Conservation (phyloP, 306 rosid species). For the Geum urbanum region DNA sequence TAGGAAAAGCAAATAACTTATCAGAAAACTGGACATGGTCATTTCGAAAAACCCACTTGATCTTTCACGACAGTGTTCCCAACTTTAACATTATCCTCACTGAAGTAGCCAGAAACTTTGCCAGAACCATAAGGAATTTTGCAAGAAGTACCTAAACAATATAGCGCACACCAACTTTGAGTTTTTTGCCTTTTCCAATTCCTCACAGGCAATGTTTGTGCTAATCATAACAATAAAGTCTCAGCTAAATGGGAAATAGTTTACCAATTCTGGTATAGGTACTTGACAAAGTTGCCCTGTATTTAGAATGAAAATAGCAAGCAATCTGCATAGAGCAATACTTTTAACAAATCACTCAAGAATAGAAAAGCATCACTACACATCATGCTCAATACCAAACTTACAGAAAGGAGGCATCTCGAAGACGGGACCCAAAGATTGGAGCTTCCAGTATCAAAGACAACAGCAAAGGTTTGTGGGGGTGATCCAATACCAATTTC, state of each 20-base stretch:
- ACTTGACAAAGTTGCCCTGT: slow-evolving; percentile 46
- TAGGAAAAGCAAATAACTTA: background rate
- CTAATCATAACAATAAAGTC: background rate
- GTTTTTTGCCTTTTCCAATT: background rate
- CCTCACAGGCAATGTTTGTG: background rate
- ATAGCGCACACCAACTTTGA: slow-evolving; percentile 10
- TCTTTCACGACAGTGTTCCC: slow-evolving; percentile 36
- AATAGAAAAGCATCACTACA: slow-evolving; percentile 9
- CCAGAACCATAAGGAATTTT: slow-evolving; percentile 47
- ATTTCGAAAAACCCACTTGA: slow-evolving; percentile 30
- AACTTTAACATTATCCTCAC: slow-evolving; percentile 36
- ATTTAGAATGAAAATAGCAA: slow-evolving; percentile 65
- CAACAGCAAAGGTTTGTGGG: slow-evolving; percentile 54
- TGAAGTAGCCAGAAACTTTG: slow-evolving; percentile 46
- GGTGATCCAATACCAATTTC: slow-evolving; percentile 77
- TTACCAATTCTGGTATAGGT: slow-evolving; percentile 46
- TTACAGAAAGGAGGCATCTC: slow-evolving; percentile 64
- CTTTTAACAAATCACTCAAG: slow-evolving; percentile 16
- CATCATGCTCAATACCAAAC: slow-evolving; percentile 9
- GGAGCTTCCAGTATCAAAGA: slow-evolving; percentile 77
- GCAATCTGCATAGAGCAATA: slow-evolving; percentile 51
- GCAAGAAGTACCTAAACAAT: slow-evolving; percentile 38
- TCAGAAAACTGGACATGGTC: background rate
- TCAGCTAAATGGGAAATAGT: background rate
- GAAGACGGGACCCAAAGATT: slow-evolving; percentile 84